A percentile compares a stretch with the other conserved stretches of the same genome.
Evolutionary conservation across 1,284 basidiomycete genomes (phyloP).

Genomic region (Cryptococcus sp.): DNA sequence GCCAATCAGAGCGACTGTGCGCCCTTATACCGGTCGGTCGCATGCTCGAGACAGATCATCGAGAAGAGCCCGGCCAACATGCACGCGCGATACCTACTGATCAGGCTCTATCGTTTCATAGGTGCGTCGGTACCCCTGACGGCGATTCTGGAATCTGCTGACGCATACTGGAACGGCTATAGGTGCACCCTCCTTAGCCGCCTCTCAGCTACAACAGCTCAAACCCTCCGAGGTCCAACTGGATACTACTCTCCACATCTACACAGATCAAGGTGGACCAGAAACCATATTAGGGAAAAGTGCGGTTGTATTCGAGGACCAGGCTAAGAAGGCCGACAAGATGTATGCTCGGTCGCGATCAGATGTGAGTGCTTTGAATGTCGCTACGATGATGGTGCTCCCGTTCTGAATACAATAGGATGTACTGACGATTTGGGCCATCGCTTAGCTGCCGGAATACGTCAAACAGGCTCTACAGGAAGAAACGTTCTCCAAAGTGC

Average conservation of each 20-base stretch:
- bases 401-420: background rate
- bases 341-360: constrained; percentile 34
- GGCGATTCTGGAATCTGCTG: background rate
- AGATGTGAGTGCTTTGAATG: constrained; percentile 35
- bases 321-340: constrained; percentile 22
- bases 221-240: constrained; percentile 42
- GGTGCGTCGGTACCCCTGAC: constrained; percentile 15
- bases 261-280: constrained; percentile 31
- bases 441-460: constrained; percentile 36
- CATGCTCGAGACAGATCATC: constrained; percentile 29
- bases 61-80: constrained; percentile 25
- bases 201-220: constrained; percentile 22
- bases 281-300: constrained; percentile 23
- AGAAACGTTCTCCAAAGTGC: constrained; percentile 41
- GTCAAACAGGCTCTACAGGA: constrained; percentile 41
- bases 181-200: constrained; percentile 27
- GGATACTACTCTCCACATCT: constrained; percentile 39
- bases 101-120: constrained; percentile 37
- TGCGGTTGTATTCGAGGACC: constrained; percentile 21
- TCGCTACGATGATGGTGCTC: background rate
- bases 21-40: constrained; percentile 26
- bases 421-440: background rate
- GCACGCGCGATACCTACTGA: constrained; percentile 33
- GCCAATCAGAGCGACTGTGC: constrained; percentile 11
- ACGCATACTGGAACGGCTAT: background rate